These are phyloP conservation scores for Candida caryicola DNA, from an alignment of 805 yeast species.

Conservation along the genomic window DNA sequence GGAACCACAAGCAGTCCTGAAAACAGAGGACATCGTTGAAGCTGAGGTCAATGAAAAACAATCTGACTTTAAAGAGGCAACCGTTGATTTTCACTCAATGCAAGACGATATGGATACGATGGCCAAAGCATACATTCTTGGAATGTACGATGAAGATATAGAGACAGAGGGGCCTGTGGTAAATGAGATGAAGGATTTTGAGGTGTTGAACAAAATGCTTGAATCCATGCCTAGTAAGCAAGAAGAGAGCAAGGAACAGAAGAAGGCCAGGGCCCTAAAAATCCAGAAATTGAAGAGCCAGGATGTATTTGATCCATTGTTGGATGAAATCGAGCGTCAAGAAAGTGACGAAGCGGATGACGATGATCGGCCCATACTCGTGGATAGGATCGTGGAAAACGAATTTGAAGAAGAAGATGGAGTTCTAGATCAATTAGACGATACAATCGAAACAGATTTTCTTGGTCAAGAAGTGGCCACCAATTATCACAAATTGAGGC, in stretches of 20 bases:
- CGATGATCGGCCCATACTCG: constrained; percentile 37
- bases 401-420: constrained; percentile 12
- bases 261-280: constrained; percentile 1
- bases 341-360: constrained; percentile 34
- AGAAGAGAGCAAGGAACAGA: constrained; percentile 3
- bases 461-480: constrained; percentile 47
- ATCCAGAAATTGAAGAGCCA: background rate
- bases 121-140: constrained; percentile 60
- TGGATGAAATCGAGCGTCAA: constrained; percentile 21
- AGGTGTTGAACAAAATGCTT: constrained; percentile 46
- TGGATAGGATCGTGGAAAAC: constrained; percentile 45
- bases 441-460: constrained; percentile 14
- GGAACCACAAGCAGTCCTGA: too few relatives aligned
- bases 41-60: background rate
- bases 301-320: constrained; percentile 7
- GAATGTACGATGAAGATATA: constrained; percentile 60
- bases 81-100: constrained; percentile 38
- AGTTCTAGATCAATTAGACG: background rate
- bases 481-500: constrained; percentile 57
- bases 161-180: constrained; percentile 55
- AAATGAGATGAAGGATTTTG: constrained; percentile 53
- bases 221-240: constrained; percentile 28
- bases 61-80: constrained; percentile 18
- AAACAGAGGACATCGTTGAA: background rate
- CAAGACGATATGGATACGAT: constrained; percentile 51